Percentiles rank a stretch among this genome's conserved stretches.
Evolutionary conservation across 768 basidiomycete species (phyloP).

Genomic region (Naematelia encephala): DNA sequence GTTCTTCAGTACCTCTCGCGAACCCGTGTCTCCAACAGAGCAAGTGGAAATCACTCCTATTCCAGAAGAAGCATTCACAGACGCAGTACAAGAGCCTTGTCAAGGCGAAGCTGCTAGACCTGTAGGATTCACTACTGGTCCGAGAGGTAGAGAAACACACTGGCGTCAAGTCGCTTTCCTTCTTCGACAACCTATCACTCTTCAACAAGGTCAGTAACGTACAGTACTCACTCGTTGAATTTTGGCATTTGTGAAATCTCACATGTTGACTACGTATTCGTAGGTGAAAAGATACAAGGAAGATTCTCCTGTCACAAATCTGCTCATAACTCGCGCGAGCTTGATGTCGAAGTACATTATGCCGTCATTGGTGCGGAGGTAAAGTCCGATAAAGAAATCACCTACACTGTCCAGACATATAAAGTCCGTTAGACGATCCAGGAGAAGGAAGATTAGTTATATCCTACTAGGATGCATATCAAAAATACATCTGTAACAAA

Average conservation of each 20-base stretch:
- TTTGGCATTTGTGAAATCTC: background rate
- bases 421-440: background rate
- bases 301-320: conserved; percentile 82
- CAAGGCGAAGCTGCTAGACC: conserved; percentile 7
- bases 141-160: conserved; percentile 79
- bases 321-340: conserved; percentile 71
- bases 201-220: conserved; percentile 64
- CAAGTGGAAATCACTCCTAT: conserved; percentile 57
- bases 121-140: conserved; percentile 74
- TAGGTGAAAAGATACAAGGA: conserved; percentile 72
- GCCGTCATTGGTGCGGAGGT: too few species aligned
- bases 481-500: too few species aligned
- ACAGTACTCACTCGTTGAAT: background rate
- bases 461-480: too few species aligned
- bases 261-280: background rate
- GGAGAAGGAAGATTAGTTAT: too few species aligned
- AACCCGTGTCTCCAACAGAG: background rate
- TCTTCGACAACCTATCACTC: conserved; percentile 70
- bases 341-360: conserved; percentile 88
- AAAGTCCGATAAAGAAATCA: conserved; percentile 61
- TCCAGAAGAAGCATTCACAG: conserved; percentile 35
- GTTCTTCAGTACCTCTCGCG: conserved; percentile 61
- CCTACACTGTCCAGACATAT: background rate
- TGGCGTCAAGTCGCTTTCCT: conserved; percentile 96
- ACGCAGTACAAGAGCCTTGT: conserved; percentile 13